A percentile compares a stretch with the other conserved stretches of the same genome.
These are phyloP conservation scores for Cyclotella baltica DNA, from an alignment of 108 stramenopile species.

Conservation along the genomic window DNA sequence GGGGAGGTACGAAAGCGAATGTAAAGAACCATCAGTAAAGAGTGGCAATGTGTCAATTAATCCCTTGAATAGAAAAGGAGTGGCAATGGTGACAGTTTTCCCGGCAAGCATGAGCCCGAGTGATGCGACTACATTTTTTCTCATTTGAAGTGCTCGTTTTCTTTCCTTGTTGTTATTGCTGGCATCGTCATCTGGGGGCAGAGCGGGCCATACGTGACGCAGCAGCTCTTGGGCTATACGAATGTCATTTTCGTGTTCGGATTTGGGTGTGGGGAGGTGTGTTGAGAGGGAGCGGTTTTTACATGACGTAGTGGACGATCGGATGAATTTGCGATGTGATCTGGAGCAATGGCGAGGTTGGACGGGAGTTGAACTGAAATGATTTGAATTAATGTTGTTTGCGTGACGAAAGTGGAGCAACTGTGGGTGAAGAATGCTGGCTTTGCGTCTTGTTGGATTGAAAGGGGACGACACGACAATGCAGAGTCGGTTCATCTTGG, in stretches of 20 bases:
- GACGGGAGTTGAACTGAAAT: no score
- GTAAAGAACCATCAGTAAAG: not conserved
- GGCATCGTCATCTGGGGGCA: not conserved
- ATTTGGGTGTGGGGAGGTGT: not conserved
- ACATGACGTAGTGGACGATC: no score
- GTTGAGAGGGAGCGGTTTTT: not conserved
- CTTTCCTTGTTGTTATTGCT: not conserved
- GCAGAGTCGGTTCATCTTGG: no score
- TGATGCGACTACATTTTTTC: slow-evolving; percentile 77
- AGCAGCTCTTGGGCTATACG: slow-evolving; percentile 39
- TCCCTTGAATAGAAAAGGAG: slow-evolving; percentile 96
- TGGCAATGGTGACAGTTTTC: slow-evolving; percentile 93
- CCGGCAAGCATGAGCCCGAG: slow-evolving; percentile 90
- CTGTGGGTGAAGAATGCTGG: no score
- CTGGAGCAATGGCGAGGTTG: no score
- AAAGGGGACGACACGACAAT: no score
- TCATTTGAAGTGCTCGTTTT: slow-evolving; percentile 38
- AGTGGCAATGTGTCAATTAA: slow-evolving; percentile 83
- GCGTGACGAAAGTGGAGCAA: no score
- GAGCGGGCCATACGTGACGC: slow-evolving; percentile 43
- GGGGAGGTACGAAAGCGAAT: slow-evolving; percentile 4
- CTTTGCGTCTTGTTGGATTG: no score
- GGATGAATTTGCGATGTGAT: no score
- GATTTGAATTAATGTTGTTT: no score
- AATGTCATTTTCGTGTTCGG: not conserved